Base-by-base conservation (phyloP, 192 early-diverging fungal species). In the Lunasporangiospora selenospora region DNA sequence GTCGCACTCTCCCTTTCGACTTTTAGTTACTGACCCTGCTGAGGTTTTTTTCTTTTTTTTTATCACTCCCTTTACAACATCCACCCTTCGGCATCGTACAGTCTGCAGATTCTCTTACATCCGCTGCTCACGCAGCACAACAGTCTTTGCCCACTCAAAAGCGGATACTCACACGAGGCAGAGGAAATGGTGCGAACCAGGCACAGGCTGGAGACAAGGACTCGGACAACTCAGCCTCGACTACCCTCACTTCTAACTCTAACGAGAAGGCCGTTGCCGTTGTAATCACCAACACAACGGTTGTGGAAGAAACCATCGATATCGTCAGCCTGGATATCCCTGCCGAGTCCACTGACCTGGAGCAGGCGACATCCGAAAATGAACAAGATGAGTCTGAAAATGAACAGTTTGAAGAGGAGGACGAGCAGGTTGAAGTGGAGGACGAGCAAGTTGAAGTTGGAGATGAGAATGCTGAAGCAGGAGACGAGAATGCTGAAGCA, bases 61-160 rank as follows among this genome's bases (percentile, higher is more conserved):
- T 26, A 27, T 19, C 21, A 26, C 45, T 23, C 45, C 16, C 13
- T 47, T 47, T 16, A 15, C 45, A 21, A 3, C 45, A 47, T 47
- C 45, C 45, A 2, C 24, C 24, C 26, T 12, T 27, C 45, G 29
- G 23, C 24, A 26, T 27, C 15, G 23, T 11, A 13, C 24, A 73
- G 69, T 34, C 69, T n/a, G 43, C 53, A 8, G 69, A 73, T 40
- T 55, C 69, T 9, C 49, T 63, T 31, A 43, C 61, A 33, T 55
- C 61, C 15, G 41, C 53, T 24, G 55, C 54, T 29, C 55, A 58
- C 49, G 2, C 59, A 62, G 45, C 26, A 18, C 15, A 46, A 40
- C 13, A n/a, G 41, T 18, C 38, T 9, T 36, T 13, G 23, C 46
- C 53, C 30, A 1, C 58, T 43, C 53, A 62, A 37, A 67, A 67